Evolutionary conservation across 768 basidiomycete species (phyloP), one percentile per base, ranked within the genome.

Genomic region (Suillus subaureus): DNA sequence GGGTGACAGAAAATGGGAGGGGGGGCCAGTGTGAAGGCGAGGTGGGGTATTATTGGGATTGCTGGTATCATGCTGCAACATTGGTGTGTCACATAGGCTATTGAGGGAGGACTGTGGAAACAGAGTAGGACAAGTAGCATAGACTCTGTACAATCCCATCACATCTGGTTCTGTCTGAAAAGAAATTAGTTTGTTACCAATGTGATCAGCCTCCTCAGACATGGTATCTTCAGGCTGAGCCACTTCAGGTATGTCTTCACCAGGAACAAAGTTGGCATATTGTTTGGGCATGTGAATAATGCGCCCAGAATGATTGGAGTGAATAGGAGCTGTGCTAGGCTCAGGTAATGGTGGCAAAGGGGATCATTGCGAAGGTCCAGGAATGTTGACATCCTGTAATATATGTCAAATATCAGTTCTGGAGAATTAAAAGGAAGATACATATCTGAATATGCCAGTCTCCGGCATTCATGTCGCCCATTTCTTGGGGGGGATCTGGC

Each of bases 231-330:
- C 13, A 7, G 26, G 2, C 15, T 2, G 26, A 26, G 13, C 6
- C 6, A 16, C 15, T 0, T 40, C 40, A 16, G 40, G 40, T 18
- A 51, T 8, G 6, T 26, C 15, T 0, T 51, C 15, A 6, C 49
- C 63, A 21, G 66, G 66, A 23, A 67, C 5, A 21, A 60, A 67
- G 21, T 67, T 57, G 4, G 2, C 12, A n/a, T 55, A 66, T 40
- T 23, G n/a, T 28, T 11, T 37, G 23, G 65, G 65, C 39, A 66
- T 33, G 18, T 16, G 31, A 40, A 66, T 57, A 6, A 16, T 8
- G 4, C 61, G 33, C 6, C 65, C 61, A 6, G 37, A 51, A 26
- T 1, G 23, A 15, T 51, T 51, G 12, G 49, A 51, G n/a, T n/a
- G n/a, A n/a, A n/a, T n/a, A n/a, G 31, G 31, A 37, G 37, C 37